Conservation (phyloP, 148 eudicot genomes). For the Gaultheria prostrata region DNA sequence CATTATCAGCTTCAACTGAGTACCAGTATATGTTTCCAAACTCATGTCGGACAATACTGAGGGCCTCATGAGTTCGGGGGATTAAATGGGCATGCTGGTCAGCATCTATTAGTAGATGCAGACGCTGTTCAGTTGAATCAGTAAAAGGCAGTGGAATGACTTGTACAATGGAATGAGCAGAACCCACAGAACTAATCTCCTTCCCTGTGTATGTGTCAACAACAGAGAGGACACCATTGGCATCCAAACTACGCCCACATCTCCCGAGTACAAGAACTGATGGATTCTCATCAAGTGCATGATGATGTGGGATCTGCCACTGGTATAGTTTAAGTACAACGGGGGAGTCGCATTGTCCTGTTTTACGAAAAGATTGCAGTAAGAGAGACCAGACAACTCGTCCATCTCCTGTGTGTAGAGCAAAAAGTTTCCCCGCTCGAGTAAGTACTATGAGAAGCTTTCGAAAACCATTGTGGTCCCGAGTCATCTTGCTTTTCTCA, state of each 20-base stretch:
- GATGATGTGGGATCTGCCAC: constrained; percentile 99
- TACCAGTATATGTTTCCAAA: constrained; percentile 83
- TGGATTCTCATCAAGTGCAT: constrained; percentile 91
- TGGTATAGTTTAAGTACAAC: constrained; percentile 64
- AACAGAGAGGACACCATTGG: constrained; percentile 71
- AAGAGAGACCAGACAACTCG: constrained; percentile 84
- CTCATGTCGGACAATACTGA: constrained; percentile 61
- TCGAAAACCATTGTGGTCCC: constrained; percentile 97
- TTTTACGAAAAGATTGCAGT: constrained; percentile 60
- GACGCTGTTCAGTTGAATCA: constrained; percentile 82
- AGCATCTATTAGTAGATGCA: constrained; percentile 78
- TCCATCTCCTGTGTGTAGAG: constrained; percentile 97
- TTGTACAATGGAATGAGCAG: constrained; percentile 65
- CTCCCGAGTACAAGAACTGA: constrained; percentile 84
- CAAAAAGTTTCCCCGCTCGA: constrained; percentile 80
- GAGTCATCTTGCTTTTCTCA: constrained; percentile 88
- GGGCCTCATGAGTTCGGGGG: constrained; percentile 81
- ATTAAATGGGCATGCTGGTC: constrained; percentile 60
- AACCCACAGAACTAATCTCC: constrained; percentile 46
- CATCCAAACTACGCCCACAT: constrained; percentile 55
- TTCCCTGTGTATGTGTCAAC: constrained; percentile 80
- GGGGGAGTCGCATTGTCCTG: constrained; percentile 65
- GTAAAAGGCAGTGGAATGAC: constrained; percentile 81
- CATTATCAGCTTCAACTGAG: constrained; percentile 70
- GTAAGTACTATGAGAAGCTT: constrained; percentile 86